These are phyloP conservation scores for Laetiporus sulphureus DNA, from an alignment of 1,284 basidiomycete genomes.

Conservation along the genomic window DNA sequence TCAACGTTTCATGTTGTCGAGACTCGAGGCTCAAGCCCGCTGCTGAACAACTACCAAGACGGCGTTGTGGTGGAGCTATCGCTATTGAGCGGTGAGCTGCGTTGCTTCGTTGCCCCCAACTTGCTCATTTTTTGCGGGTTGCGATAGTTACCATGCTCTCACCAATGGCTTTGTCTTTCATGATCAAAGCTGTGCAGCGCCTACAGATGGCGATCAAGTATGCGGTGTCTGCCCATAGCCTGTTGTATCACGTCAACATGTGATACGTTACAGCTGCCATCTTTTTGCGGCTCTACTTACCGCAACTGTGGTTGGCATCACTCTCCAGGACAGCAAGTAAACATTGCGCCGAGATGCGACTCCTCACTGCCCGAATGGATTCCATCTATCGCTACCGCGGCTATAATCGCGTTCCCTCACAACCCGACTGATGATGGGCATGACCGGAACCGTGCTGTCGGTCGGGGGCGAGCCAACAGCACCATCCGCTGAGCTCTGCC, in stretches of 20 bases:
- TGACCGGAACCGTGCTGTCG: conserved; percentile 12
- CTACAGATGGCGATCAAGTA: conserved; percentile 6
- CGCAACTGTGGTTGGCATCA: conserved; percentile 1
- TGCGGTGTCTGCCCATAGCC: conserved; percentile 5
- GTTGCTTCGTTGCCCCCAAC: too few species aligned
- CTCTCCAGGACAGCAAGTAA: neutral
- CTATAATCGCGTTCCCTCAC: conserved; percentile 29
- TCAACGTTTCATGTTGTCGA: too few species aligned
- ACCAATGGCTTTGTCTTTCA: neutral
- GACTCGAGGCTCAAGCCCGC: too few species aligned
- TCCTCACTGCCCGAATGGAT: too few species aligned
- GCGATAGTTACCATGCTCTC: too few species aligned
- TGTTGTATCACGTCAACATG: conserved; percentile 6
- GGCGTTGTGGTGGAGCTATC: too few species aligned
- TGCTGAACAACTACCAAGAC: too few species aligned
- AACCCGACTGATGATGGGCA: conserved; percentile 28
- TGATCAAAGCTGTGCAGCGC: conserved; percentile 3
- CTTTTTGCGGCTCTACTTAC: too few species aligned
- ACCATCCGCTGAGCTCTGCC: conserved; percentile 1
- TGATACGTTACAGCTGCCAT: too few species aligned
- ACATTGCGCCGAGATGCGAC: conserved; percentile 8
- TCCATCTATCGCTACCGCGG: conserved; percentile 9
- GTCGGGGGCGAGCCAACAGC: conserved; percentile 6
- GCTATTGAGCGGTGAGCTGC: too few species aligned
- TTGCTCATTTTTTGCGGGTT: too few species aligned